Evolutionary conservation across 129 eudicot genomes (phyloP), one percentile per base, ranked within the genome.

Genomic region (Sambucus nigra): DNA sequence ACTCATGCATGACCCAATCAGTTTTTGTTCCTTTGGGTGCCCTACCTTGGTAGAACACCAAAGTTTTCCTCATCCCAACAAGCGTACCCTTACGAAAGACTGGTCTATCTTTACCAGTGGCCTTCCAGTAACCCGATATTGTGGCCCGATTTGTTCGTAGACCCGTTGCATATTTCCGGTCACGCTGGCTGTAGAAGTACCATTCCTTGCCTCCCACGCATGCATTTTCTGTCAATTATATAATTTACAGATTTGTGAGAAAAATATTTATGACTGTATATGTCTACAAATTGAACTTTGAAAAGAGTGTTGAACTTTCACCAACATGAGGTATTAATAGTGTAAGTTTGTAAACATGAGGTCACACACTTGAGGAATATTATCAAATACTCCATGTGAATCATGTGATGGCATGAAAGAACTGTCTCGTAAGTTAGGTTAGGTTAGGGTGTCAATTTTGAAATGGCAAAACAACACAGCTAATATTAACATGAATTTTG

Each of bases 1-100:
- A 89, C 47, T 89, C 97, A 61, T 89, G 97, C 97, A 84, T 89
- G 35, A 89, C 92, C 97, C 97, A 89, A 15, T 82, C 83, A 18
- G 93, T 80, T 74, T 89, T 89, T 33, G 44, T 76, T 21, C 97
- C 97, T 54, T 79, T 89, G 12, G 97, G 97, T 25, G 97, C 97
- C 75, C 97, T 80, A n/a, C 95, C 95, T 65, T 73, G 69, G 56
- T 89, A 85, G 69, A 89, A 89, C 25, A 89, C 97, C 31, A 89
- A 64, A 3, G 97, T 89, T 68, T 89, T 89, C 55, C 97, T 75
- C 97, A 89, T 89, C 25, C 97, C 97, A 13, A 84, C 82, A 1
- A 81, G 73, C 17, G 39, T 51, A 5, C 79, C 74, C 44, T 56
- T 79, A 0, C 72, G 69, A 59, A 53, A 22, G 16, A 84, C 63